Evolutionary conservation across 2,329 filamentous ascomycete species (phyloP), one percentile per base, ranked within the genome.

Genomic region (Epicoccum nigrum): DNA sequence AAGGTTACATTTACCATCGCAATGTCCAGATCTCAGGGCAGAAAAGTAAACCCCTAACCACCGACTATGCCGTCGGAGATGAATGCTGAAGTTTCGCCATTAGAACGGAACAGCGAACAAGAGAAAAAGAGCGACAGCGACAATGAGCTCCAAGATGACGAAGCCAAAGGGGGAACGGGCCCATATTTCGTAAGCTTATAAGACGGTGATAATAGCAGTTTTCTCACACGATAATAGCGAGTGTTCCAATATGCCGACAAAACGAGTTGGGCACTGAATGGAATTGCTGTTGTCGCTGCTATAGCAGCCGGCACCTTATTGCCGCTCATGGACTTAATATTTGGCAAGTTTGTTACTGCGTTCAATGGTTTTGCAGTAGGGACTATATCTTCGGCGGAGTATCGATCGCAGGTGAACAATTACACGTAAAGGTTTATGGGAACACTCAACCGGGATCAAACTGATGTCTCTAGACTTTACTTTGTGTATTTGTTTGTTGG

Each of bases 401-500:
- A 76, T 46, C 71, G 73, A 3, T 63, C 65, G n/a, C 65, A 74
- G 23, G 58, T 76, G 23, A 70, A 70, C 48, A 70, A 70, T 37
- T 72, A 67, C 48, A 70, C 74, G 72, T 56, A 43, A 8, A 33
- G 7, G 21, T 5, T 23, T 1, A 7, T 15, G 11, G 11, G 11
- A 11, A 19, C 20, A 17, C 4, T 20, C 9, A 9, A 2, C 3
- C 1, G 13, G 13, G n/a, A 16, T 12, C 4, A 8, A 9, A 20
- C 41, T 44, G 4, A 45, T 4, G 7, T 2, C 1, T 16, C 0
- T 28, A 84, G 82, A 1, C 74, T 92, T 0, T 89, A 86, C 69
- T 85, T 91, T 62, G 81, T 91, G 46, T 84, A 84, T 47, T 76
- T 92, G 6, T 92, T 91, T 68, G 71, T 91, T 32, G 87, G 76